phyloP scores from a whole-genome alignment of 352 stramenopile species.

The Phytophthora constricta region DNA sequence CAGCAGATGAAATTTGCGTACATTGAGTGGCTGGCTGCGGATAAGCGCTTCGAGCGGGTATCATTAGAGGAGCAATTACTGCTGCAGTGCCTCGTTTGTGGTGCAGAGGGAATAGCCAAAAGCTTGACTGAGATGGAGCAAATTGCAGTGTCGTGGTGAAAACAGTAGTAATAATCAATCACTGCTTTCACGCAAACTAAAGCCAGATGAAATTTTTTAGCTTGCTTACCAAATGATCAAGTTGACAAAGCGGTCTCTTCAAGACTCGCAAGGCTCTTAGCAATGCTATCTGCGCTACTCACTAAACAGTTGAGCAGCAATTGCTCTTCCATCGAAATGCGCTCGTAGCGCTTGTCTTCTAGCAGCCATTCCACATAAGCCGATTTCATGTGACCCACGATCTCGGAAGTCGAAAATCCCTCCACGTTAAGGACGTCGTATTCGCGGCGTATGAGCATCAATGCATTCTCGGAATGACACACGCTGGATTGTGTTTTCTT shows the following conservation, averaged over 20 bases:
- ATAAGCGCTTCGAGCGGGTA: too few species aligned
- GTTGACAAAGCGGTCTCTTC: constrained; percentile 68
- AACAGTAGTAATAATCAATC: too few species aligned
- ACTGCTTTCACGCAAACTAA: too few species aligned
- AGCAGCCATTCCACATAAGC: constrained; percentile 42
- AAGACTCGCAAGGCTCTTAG: constrained; percentile 54
- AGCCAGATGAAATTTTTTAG: too few species aligned
- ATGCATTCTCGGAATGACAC: constrained; percentile 19
- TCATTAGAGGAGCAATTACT: too few species aligned
- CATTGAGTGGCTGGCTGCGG: too few species aligned
- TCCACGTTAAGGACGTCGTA: constrained; percentile 52
- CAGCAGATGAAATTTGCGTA: too few species aligned
- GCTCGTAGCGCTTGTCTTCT: constrained; percentile 35
- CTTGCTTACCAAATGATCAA: too few species aligned
- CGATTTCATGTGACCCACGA: constrained; percentile 39
- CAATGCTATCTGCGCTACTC: constrained; percentile 56
- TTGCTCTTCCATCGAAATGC: constrained; percentile 47
- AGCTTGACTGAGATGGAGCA: too few species aligned
- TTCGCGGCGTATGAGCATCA: constrained; percentile 37
- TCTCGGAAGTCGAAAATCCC: constrained; percentile 41
- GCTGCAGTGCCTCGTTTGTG: too few species aligned
- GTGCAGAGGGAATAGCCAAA: too few species aligned
- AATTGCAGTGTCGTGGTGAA: too few species aligned
- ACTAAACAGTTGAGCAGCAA: constrained; percentile 42
- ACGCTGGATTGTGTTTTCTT: neutral